phyloP scores from a whole-genome alignment of 352 stramenopile species.

The Peronospora tabacina region DNA sequence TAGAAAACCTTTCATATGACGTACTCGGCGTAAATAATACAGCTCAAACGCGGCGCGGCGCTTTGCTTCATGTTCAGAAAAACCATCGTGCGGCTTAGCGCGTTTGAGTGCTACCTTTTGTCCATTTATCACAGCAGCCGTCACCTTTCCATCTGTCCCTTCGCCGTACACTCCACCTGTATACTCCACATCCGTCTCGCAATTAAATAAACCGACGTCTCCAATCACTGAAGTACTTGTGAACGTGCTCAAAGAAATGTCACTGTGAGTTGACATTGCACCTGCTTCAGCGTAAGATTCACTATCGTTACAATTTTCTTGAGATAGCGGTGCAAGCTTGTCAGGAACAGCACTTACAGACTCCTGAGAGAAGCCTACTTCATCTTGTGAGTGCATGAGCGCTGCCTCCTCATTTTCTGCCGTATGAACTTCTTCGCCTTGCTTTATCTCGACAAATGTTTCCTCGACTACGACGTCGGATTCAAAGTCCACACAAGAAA shows the following conservation, averaged over 20 bases:
- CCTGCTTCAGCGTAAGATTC: slow-evolving; percentile 5
- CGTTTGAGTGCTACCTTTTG: slow-evolving; percentile 81
- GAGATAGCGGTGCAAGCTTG: slow-evolving; percentile 20
- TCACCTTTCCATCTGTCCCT: slow-evolving; percentile 78
- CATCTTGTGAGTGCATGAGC: slow-evolving; percentile 9
- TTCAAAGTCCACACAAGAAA: neutral
- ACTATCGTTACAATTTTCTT: slow-evolving; percentile 24
- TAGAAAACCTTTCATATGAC: slow-evolving; percentile 67
- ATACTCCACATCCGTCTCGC: slow-evolving; percentile 70
- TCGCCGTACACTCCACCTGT: slow-evolving; percentile 76
- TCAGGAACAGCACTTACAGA: slow-evolving; percentile 12
- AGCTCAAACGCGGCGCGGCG: slow-evolving; percentile 65
- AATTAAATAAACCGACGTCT: slow-evolving; percentile 82
- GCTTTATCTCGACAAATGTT: neutral
- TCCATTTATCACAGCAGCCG: slow-evolving; percentile 60
- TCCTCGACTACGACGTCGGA: slow-evolving; percentile 10
- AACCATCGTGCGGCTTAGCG: slow-evolving; percentile 70
- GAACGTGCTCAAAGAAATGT: slow-evolving; percentile 30
- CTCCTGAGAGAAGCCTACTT: slow-evolving; percentile 21
- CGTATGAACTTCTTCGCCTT: slow-evolving; percentile 1
- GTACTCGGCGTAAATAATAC: slow-evolving; percentile 71
- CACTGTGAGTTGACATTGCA: neutral
- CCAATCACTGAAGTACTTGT: slow-evolving; percentile 78
- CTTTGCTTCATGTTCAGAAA: slow-evolving; percentile 72
- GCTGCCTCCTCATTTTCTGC: slow-evolving; percentile 8